Base-by-base conservation (phyloP, 345 rosid genomes). In the Aquilaria sinensis region DNA sequence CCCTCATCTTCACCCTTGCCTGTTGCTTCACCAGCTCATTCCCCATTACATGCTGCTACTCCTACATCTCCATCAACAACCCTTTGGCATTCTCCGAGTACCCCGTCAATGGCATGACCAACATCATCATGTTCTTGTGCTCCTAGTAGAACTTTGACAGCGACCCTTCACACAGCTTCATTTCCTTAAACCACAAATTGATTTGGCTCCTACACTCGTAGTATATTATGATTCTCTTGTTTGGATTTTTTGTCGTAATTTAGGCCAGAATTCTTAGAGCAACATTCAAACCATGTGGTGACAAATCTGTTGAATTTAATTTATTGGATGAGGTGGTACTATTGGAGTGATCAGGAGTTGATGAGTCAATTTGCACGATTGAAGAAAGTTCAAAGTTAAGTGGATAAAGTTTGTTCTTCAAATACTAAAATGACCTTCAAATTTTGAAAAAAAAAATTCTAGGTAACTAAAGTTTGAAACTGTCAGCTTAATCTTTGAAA, bases 81-180 rank as follows among this genome's bases (percentile, higher is more conserved):
- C 37, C 73, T 1, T 62, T 72, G 4, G 81, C 92, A 67, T 87
- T 79, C 48, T 74, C 65, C 12, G 67, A 74, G 63, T 76, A 71
- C 6, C 92, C 95, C 1, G 77, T 64, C 74, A 87, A 58, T 46
- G 74, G 65, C 56, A 90, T 66, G n/a, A 47, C 48, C 47, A 90
- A 78, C 56, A 79, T 73, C 0, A 95, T 87, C n/a, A 86, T 87
- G 62, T 85, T 90, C 72, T 62, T 60, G 67, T 87, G 90, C 9
- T 95, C 95, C 66, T 90, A 95, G 72, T 87, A 90, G 66, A 90
- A 90, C 71, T 80, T 82, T 0, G 97, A 95, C 51, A 87, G 66
- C 6, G 97, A 71, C 8, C 97, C 92, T 61, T 85, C 65, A 45
- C 90, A 79, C 9, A 90, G 71, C 47, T 68, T 61, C 3, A 83